These are phyloP conservation scores for Exobasidium rhododendri DNA, from an alignment of 1,284 basidiomycete genomes.

Conservation along the genomic window DNA sequence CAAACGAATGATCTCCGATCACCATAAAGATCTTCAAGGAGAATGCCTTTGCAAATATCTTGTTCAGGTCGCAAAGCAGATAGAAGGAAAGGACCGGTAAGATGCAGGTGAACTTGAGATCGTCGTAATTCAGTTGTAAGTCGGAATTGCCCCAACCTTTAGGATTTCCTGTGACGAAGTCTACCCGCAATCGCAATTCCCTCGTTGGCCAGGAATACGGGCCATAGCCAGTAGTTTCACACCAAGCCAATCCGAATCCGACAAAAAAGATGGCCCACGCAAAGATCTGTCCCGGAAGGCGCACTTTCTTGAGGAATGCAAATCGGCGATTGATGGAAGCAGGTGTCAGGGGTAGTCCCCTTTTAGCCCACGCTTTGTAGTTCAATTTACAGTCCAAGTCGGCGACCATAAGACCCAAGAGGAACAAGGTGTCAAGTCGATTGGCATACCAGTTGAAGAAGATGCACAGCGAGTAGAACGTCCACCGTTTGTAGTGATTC, in stretches of 20 bases:
- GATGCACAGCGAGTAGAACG: constrained; percentile 40
- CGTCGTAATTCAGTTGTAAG: constrained; percentile 11
- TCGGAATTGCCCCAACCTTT: background rate
- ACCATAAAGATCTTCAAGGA: constrained; percentile 34
- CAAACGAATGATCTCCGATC: constrained; percentile 38
- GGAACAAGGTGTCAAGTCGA: constrained; percentile 44
- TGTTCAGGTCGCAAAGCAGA: constrained; percentile 39
- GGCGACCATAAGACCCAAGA: constrained; percentile 40
- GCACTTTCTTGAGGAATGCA: constrained; percentile 19
- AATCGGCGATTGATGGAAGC: background rate
- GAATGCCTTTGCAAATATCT: constrained; percentile 37
- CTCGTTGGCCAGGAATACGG: constrained; percentile 18
- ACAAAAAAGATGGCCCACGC: constrained; percentile 34
- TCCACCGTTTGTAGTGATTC: constrained; percentile 41
- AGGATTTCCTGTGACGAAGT: constrained; percentile 26
- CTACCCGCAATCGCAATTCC: constrained; percentile 32
- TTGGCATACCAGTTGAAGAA: constrained; percentile 42
- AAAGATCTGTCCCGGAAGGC: constrained; percentile 34
- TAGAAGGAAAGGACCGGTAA: constrained; percentile 41
- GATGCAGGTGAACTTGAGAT: constrained; percentile 15
- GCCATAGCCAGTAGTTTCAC: constrained; percentile 27
- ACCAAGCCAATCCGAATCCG: constrained; percentile 16
- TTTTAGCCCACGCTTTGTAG: constrained; percentile 31
- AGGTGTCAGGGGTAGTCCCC: constrained; percentile 28
- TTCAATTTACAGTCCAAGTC: constrained; percentile 45